Evolutionary conservation across 371 early-diverging fungal genomes (phyloP), one percentile per base, ranked within the genome.

Genomic region (Rhizopus sp.): DNA sequence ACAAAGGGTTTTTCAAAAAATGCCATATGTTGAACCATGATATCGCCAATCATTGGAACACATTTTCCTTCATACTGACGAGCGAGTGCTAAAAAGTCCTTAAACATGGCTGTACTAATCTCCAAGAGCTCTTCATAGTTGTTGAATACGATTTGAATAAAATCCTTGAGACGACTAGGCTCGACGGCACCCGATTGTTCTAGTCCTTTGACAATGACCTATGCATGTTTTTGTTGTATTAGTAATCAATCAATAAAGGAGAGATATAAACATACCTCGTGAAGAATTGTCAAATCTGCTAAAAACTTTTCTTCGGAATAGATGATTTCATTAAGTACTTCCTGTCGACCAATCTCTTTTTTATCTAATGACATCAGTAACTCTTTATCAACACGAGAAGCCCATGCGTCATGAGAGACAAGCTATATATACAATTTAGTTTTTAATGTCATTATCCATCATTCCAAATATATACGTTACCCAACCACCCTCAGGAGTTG

Each of bases 301-400:
- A 93, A 89, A 69, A 87, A 96, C 64, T 93, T 91, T 59, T 86
- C 85, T 69, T 95, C 95, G 5, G 90, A 91, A 53, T 90, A 83
- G 39, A 96, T 88, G 42, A 94, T 66, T 75, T 96, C 96, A 69
- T 88, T 95, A 50, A 96, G 86, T 31, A 86, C 86, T 69, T 96
- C 95, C 68, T 96, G 96, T 3, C 96, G 82, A 55, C 87, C 91
- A 62, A 84, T 84, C 66, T 96, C 96, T 17, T 77, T 66, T 15
- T 82, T 72, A 13, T 87, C 84, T 1, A 91, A 77, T 1, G 85
- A 79, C 30, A 87, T 83, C 5, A 87, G 60, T 15, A 95, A 70
- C 10, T 88, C 88, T 61, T 81, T 81, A 5, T 92, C 86, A 10
- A 89, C 86, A 5, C 82, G 66, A 49, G 73, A 77, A 15, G 86